Base-by-base conservation (phyloP, 768 basidiomycete genomes). In the Hypholoma sublateritium region DNA sequence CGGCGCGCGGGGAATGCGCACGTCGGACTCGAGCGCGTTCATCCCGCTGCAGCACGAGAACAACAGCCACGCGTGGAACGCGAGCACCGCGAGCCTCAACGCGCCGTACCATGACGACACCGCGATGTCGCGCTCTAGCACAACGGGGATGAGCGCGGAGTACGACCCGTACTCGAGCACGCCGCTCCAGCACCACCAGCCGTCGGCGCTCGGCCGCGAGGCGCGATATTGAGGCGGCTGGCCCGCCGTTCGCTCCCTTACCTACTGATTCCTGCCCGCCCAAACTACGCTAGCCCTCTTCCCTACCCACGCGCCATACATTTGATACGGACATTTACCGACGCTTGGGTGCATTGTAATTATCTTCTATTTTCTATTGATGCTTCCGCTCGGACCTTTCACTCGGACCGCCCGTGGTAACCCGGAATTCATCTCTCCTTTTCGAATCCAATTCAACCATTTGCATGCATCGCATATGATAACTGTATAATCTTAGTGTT, bases 11-110 rank as follows among this genome's bases (percentile, higher is more conserved):
- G 55, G 43, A 7, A 44, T 58, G 57, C 58, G 60, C 25, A 48
- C 55, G 25, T 85, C 86, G 59, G 83, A 87, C 72, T 84, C 86
- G 64, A 86, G 85, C 59, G 81, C 87, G 35, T 89, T 90, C 65
- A 74, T 87, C 50, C 88, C 89, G n/a, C 69, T 91, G 64, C 81
- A 83, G 61, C 86, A 86, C 67, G 81, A 80, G 54, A 85, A 83
- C 64, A 62, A 74, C 53, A 83, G 80, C 62, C 77, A 75, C 62
- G 76, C 79, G 47, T 87, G 85, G 85, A 83, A 83, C 61, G 74
- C 76, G 46, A 88, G 85, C 67, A 76, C 68, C 17, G 67, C 69
- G 35, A 80, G 76, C 63, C 66, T 87, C 61, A 69, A 72, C 36
- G 64, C 72, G 57, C 73, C 75, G 16, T 74, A 76, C 56, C 62